Evolutionary conservation across 352 stramenopile species (phyloP), one percentile per base, ranked within the genome.

Genomic region (Thalassiosira mediterranea): DNA sequence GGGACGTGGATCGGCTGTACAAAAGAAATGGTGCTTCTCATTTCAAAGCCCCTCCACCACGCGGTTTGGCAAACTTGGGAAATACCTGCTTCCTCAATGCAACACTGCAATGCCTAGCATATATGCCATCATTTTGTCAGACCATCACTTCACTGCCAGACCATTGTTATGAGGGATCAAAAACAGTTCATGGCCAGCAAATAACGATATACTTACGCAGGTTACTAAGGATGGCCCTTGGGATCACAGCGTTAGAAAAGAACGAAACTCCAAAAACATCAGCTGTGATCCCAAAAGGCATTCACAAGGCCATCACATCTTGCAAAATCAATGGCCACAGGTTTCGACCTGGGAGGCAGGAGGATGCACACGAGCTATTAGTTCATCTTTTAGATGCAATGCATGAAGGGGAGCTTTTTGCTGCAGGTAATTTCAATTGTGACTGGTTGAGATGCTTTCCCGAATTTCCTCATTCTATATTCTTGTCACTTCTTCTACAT

Each of bases 81-180:
- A 94, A 94, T 51, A 94, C 89, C 8, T 94, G 89, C 66, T 94
- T 93, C 69, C 53, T 94, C 23, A 94, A 94, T 78, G 72, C 84
- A 4, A 93, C 87, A 13, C 25, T 94, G 1, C 89, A 94, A 59
- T 93, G 88, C 62, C 62, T 94, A 31, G 74, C 79, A 23, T 87
- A 92, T 66, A 67, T 88, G 48, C 89, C 89, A 59, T 76, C 79
- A 13, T 88, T 94, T 57, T 88, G 76, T 40, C 87, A 94, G 71
- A 72, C 75, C 13, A 67, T 91, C 5, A 63, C 85, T 11, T 44
- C 63, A 21, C 69, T 89, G 23, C 70, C 72, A 0, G 25, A 23
- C 21, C 52, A 38, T 15, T 66, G 63, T 49, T 73, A 65, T 37
- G 40, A 75, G 11, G 37, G 76, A 66, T 51, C 42, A 51, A 81